Evolutionary conservation across 2,329 filamentous ascomycete species (phyloP), one percentile per base, ranked within the genome.

Genomic region (Bisporella sp.): DNA sequence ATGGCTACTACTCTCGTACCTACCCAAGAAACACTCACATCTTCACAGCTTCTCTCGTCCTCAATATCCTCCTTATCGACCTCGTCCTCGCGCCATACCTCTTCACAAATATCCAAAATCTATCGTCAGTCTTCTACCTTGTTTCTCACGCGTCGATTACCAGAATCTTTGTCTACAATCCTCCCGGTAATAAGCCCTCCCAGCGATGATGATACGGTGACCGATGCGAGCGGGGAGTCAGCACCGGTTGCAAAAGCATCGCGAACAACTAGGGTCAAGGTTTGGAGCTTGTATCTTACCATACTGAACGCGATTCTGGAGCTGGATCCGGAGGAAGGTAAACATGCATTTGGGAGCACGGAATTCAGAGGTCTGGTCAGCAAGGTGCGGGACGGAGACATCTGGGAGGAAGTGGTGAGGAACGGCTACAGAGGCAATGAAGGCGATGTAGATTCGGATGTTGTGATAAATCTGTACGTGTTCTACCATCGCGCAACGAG

Each of bases 241-340:
- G 71, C 76, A 45, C 89, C 90, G 4, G 82, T 96, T 48, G 85
- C 88, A 48, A 81, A 78, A 56, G 89, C 89, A 48, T 91, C 87
- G 41, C 82, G 86, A 58, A 87, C 84, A 32, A 93, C 89, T 51
- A 78, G 91, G 57, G 86, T 96, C 68, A 99, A 97, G 70, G 86
- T 97, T 56, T 99, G 93, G 93, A 96, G 90, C 68, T 77, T 99
- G 62, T 99, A 97, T 67, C 78, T 97, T 57, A 96, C 91, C 13
- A 85, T 96, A 46, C 75, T 97, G 55, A 96, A 96, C 71, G 87
- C 89, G 39, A 86, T 96, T 56, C 75, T 95, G 35, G 92, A 97
- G 63, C 75, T 97, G 64, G 89, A 90, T 50, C 77, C 87, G 1
- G 89, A 96, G 59, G 91, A 96, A 68, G 93, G 92, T 46, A 96